Percentiles rank a stretch among this genome's conserved stretches.
phyloP scores from a whole-genome alignment of 257 asterid species.

The Solanum paucissectum region DNA sequence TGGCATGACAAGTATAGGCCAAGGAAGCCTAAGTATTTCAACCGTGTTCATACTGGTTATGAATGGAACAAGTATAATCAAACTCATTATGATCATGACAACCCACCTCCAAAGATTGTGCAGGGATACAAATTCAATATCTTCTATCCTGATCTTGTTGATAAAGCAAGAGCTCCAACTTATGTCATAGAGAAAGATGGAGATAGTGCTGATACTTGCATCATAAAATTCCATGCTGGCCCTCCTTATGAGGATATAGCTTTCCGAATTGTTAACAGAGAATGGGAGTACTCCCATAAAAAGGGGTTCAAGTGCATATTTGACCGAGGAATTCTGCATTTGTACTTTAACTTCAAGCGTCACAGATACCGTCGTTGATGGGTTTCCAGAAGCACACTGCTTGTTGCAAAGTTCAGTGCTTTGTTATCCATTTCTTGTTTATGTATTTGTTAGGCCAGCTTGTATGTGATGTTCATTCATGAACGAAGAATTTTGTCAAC shows the following conservation, averaged over 20 bases:
- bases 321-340: slow-evolving; percentile 67
- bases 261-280: slow-evolving; percentile 70
- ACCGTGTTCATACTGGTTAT: slow-evolving; percentile 81
- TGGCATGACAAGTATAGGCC: slow-evolving; percentile 90
- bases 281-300: slow-evolving; percentile 83
- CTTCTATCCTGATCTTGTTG: slow-evolving; percentile 80
- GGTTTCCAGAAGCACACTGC: background rate
- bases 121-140: slow-evolving; percentile 88
- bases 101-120: slow-evolving; percentile 84
- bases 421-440: background rate
- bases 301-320: slow-evolving; percentile 80
- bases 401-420: background rate
- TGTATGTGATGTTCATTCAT: background rate
- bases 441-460: background rate
- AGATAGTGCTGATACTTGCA: slow-evolving; percentile 72
- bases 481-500: background rate
- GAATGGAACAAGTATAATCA: slow-evolving; percentile 89
- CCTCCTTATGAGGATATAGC: slow-evolving; percentile 91
- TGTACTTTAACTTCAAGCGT: slow-evolving; percentile 84
- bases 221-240: slow-evolving; percentile 69
- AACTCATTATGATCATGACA: slow-evolving; percentile 76
- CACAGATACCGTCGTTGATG: slow-evolving; percentile 68
- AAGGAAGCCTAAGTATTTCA: slow-evolving; percentile 75
- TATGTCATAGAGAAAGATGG: slow-evolving; percentile 72
- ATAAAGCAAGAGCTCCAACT: slow-evolving; percentile 60